Evolutionary conservation across 768 basidiomycete genomes (phyloP).

Genomic region (Serendipita sp.): DNA sequence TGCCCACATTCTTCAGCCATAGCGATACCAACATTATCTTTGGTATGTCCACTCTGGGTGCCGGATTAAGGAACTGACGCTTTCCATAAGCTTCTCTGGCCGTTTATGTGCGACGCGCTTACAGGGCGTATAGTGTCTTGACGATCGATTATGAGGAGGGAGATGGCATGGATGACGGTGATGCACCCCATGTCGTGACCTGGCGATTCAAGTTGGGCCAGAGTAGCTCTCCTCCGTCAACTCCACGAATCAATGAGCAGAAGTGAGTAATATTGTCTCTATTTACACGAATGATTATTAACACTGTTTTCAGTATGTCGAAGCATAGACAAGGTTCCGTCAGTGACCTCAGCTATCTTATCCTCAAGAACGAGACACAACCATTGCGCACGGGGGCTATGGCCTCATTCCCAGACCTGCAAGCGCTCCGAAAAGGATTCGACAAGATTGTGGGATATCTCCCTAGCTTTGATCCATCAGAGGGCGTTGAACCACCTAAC

Average conservation of each 20-base stretch:
- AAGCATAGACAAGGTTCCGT: constrained; percentile 77
- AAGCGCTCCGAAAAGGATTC: constrained; percentile 56
- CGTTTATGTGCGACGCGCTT: constrained; percentile 89
- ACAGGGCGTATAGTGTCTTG: constrained; percentile 81
- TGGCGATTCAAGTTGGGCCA: constrained; percentile 95
- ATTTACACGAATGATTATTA: background rate
- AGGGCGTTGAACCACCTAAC: constrained; percentile 67
- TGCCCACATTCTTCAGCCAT: constrained; percentile 89
- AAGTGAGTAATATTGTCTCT: constrained; percentile 4
- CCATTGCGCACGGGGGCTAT: constrained; percentile 84
- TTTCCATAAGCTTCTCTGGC: constrained; percentile 64
- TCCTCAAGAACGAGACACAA: constrained; percentile 71
- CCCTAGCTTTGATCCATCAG: constrained; percentile 53
- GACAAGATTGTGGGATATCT: constrained; percentile 53
- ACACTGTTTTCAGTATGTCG: constrained; percentile 25
- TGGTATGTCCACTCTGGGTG: constrained; percentile 29
- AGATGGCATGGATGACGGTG: constrained; percentile 67
- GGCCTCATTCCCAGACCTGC: constrained; percentile 70
- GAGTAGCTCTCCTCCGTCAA: constrained; percentile 72
- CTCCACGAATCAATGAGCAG: constrained; percentile 41
- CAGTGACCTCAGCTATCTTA: constrained; percentile 88
- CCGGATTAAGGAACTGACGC: background rate
- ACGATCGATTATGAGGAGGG: constrained; percentile 94
- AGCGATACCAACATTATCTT: constrained; percentile 69
- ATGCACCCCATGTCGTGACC: constrained; percentile 60